Percentiles rank a stretch among this genome's conserved stretches.
Evolutionary conservation across 768 basidiomycete genomes (phyloP).

Genomic region (Solioccasus polychromus): DNA sequence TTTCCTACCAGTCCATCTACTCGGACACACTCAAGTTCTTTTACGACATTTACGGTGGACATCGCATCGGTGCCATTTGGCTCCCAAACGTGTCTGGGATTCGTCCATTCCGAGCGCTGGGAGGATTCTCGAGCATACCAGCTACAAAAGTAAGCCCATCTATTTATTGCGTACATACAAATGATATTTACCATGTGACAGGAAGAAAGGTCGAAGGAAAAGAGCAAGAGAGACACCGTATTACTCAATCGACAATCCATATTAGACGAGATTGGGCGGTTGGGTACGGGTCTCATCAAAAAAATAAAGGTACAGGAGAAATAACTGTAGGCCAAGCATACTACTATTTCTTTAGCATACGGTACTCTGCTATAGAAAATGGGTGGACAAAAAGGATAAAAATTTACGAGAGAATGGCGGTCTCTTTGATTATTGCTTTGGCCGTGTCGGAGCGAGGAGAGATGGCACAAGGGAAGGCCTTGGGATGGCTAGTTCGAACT

Average conservation of each 20-base stretch:
- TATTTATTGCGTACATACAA: background rate
- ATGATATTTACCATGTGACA: conserved; percentile 10
- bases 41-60: conserved; percentile 78
- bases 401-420: conserved; percentile 23
- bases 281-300: conserved; percentile 68
- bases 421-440: conserved; percentile 27
- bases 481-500: conserved; percentile 24
- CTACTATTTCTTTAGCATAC: background rate
- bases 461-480: conserved; percentile 29
- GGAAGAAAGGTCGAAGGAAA: conserved; percentile 35
- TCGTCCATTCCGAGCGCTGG: conserved; percentile 75
- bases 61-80: conserved; percentile 81
- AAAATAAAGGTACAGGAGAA: conserved; percentile 32
- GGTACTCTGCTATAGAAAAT: background rate
- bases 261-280: conserved; percentile 69
- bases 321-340: conserved; percentile 1
- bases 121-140: conserved; percentile 76
- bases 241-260: conserved; percentile 64
- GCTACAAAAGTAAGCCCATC: conserved; percentile 28
- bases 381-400: background rate
- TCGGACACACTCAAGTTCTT: conserved; percentile 80
- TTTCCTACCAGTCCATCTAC: conserved; percentile 56
- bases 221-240: conserved; percentile 57
- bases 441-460: conserved; percentile 30
- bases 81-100: conserved; percentile 64